Evolutionary conservation across 495 filamentous ascomycete genomes (phyloP).

Genomic region (Penicillium subrubescens): DNA sequence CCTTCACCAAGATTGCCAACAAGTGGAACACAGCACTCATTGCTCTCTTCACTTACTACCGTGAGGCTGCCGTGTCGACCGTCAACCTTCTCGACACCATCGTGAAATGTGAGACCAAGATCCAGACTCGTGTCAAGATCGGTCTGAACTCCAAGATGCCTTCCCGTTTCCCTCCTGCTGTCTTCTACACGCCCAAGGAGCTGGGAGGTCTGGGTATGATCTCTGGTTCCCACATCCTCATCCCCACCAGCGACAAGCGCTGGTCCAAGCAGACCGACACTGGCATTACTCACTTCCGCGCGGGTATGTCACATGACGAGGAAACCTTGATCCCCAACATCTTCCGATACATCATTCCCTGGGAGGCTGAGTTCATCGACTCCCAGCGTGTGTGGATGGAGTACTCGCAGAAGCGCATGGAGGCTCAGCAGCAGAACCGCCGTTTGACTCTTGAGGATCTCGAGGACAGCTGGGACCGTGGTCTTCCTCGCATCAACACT

Average conservation of each 20-base stretch:
- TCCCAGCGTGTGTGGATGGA: conserved; percentile 99
- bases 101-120: conserved; percentile 99
- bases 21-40: conserved; percentile 99
- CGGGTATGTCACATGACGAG: conserved; percentile 98
- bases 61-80: conserved; percentile 96
- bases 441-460: conserved; percentile 94
- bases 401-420: conserved; percentile 95
- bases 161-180: conserved; percentile 96
- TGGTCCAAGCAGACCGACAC: conserved; percentile 98
- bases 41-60: conserved; percentile 99
- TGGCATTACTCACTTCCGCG: conserved; percentile 95
- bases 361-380: conserved; percentile 99
- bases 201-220: conserved; percentile 99
- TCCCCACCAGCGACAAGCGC: conserved; percentile 95
- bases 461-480: conserved; percentile 98
- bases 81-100: conserved; percentile 96
- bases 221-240: conserved; percentile 96
- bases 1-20: conserved; percentile 99
- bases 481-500: conserved; percentile 97
- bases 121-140: conserved; percentile 99
- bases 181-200: conserved; percentile 99
- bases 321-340: conserved; percentile 99
- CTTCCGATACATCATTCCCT: conserved; percentile 99
- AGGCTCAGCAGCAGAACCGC: conserved; percentile 97
- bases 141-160: conserved; percentile 99